These are phyloP conservation scores for Athelia sp. DNA, from an alignment of 1,284 basidiomycete genomes.

Conservation along the genomic window DNA sequence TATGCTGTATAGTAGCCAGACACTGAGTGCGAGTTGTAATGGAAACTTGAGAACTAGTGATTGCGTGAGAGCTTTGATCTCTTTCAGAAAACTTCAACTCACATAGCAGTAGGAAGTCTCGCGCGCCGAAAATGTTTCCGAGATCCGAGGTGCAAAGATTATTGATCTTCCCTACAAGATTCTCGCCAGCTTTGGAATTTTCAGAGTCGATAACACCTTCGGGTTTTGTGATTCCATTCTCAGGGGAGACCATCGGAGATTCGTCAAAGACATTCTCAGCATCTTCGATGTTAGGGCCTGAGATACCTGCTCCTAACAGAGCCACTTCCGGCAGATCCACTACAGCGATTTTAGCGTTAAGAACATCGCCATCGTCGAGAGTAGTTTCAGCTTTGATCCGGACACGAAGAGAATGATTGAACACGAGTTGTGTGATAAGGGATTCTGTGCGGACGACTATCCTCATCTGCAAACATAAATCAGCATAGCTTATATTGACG, in stretches of 20 bases:
- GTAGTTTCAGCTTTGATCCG: conserved; percentile 21
- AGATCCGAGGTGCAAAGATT: conserved; percentile 15
- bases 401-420: conserved; percentile 35
- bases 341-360: background rate
- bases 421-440: conserved; percentile 34
- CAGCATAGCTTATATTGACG: background rate
- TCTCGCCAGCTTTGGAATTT: conserved; percentile 12
- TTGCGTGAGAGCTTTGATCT: background rate
- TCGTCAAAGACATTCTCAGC: too few relatives aligned
- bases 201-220: background rate
- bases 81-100: background rate
- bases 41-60: conserved; percentile 11
- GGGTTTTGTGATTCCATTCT: background rate
- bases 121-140: conserved; percentile 13
- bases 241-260: too few relatives aligned
- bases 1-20: conserved; percentile 39
- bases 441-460: conserved; percentile 28
- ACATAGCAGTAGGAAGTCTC: conserved; percentile 15
- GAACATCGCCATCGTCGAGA: background rate
- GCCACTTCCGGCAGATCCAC: background rate
- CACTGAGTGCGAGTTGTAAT: conserved; percentile 25
- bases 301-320: background rate
- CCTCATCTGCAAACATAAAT: conserved; percentile 9
- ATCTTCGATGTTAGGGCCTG: too few relatives aligned
- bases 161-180: conserved; percentile 32